These are phyloP conservation scores for Plantago ovata DNA, from an alignment of 257 asterid genomes.

Conservation along the genomic window DNA sequence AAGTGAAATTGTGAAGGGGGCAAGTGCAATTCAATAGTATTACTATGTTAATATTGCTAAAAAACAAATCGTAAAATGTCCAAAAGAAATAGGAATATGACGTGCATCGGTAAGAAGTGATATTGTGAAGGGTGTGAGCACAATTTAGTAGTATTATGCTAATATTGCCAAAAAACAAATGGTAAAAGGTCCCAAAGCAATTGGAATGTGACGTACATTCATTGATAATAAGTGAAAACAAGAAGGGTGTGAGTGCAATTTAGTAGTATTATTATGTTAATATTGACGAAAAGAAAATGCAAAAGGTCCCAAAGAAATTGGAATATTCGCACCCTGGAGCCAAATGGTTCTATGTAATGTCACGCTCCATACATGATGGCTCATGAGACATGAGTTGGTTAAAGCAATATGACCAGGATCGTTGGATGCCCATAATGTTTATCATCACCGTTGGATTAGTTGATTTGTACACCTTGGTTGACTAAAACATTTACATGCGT, in stretches of 20 bases:
- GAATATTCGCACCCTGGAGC: not conserved
- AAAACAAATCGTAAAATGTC: not conserved
- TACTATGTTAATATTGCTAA: not conserved
- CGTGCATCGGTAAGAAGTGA: too few species aligned
- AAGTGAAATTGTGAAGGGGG: not conserved
- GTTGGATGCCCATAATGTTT: not conserved
- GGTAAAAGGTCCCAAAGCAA: too few species aligned
- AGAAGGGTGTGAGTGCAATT: not conserved
- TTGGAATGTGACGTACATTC: too few species aligned
- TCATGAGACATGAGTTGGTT: not conserved
- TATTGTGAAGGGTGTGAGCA: too few species aligned
- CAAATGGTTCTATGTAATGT: not conserved
- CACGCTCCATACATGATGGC: not conserved
- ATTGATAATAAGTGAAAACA: not conserved
- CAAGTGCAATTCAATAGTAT: not conserved
- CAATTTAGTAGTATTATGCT: too few species aligned
- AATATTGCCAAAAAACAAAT: too few species aligned
- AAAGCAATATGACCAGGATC: conserved; percentile 14
- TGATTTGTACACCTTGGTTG: not conserved
- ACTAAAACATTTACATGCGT: conserved; percentile 22
- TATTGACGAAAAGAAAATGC: not conserved
- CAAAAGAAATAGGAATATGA: too few species aligned
- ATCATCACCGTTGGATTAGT: conserved; percentile 3
- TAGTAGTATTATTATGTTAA: not conserved
- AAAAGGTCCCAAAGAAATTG: not conserved